Evolutionary conservation across 2,329 filamentous ascomycete genomes (phyloP).

Genomic region (Chrysoporthe austroafricana): DNA sequence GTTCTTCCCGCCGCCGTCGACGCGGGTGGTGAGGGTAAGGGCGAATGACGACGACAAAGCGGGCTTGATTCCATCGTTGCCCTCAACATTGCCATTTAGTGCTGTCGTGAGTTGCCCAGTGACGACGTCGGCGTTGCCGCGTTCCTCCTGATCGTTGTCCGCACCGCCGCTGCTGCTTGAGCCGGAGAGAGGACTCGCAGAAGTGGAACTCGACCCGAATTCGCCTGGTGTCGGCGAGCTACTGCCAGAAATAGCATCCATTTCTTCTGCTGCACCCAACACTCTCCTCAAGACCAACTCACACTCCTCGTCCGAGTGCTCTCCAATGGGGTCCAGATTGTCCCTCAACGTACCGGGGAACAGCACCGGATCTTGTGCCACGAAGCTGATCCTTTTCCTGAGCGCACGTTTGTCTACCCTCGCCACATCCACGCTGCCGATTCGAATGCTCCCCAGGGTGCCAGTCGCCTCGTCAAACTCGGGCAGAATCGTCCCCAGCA

Average conservation of each 20-base stretch:
- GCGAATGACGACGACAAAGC: background rate
- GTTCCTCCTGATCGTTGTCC: constrained; percentile 1
- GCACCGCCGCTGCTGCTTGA: constrained; percentile 18
- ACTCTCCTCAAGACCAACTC: constrained; percentile 60
- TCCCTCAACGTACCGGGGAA: constrained; percentile 63
- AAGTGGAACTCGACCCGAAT: constrained; percentile 17
- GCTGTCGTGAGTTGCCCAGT: background rate
- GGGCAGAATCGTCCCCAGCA: constrained; percentile 60
- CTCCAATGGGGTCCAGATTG: constrained; percentile 70
- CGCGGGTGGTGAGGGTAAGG: constrained; percentile 53
- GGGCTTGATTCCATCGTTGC: constrained; percentile 23
- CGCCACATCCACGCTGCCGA: constrained; percentile 58
- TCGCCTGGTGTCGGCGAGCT: constrained; percentile 10
- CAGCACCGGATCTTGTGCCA: constrained; percentile 66
- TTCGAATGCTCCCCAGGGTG: constrained; percentile 50
- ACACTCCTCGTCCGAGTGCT: constrained; percentile 58
- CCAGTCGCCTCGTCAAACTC: constrained; percentile 37
- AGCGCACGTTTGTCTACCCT: constrained; percentile 58
- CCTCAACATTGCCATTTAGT: constrained; percentile 38
- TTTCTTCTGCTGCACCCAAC: constrained; percentile 46
- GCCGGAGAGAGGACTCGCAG: constrained; percentile 12
- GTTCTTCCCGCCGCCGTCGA: constrained; percentile 65
- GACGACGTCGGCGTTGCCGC: background rate
- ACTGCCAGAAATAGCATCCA: constrained; percentile 20
- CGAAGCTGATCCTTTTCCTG: constrained; percentile 62